Percentiles rank a stretch among this genome's conserved stretches.
Conservation (phyloP, 2,329 filamentous ascomycete species). For the Alternaria panax region DNA sequence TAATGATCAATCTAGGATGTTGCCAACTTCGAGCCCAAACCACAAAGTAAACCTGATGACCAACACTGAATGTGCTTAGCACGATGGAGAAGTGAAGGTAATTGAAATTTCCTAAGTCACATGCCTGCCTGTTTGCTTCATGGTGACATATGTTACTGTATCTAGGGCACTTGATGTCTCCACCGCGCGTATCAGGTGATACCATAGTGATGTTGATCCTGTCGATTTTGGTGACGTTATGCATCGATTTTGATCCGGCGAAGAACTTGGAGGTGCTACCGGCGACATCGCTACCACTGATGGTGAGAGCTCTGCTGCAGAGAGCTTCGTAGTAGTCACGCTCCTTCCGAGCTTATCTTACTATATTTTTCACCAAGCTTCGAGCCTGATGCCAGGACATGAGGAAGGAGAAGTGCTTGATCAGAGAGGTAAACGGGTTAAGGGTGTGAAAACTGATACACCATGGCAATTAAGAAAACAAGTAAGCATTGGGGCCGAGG, state of each 20-base stretch:
- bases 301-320: too few species aligned
- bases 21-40: background rate
- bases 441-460: background rate
- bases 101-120: background rate
- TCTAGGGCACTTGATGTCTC: background rate
- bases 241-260: too few species aligned
- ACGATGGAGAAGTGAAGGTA: background rate
- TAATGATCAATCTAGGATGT: background rate
- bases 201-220: background rate
- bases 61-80: background rate
- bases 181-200: background rate
- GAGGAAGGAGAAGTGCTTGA: background rate
- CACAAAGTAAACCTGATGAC: background rate
- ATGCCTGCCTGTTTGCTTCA: background rate
- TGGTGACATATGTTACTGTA: background rate
- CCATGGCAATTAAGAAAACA: rapidly evolving
- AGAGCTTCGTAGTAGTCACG: too few species aligned
- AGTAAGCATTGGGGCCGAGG: background rate
- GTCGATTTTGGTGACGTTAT: background rate
- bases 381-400: background rate
- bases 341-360: background rate
- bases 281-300: too few species aligned
- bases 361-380: background rate
- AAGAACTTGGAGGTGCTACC: too few species aligned
- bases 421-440: background rate